Evolutionary conservation across 306 rosid genomes (phyloP).

Genomic region (Sphenostylis stenocarpa): DNA sequence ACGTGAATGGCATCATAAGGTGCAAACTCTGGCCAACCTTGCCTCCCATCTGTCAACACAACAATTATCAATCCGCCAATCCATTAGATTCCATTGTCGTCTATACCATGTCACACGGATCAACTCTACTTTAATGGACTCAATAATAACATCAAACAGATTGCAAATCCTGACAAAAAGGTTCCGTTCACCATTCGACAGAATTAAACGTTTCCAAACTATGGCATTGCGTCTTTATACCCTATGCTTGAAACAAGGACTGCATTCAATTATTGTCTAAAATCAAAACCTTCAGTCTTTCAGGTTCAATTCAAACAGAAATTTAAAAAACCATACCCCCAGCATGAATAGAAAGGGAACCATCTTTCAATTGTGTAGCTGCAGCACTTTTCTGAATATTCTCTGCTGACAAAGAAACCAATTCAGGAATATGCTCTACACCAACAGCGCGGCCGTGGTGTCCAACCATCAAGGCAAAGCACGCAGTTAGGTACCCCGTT

Average conservation of each 20-base stretch:
- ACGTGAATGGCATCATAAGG: slow-evolving; percentile 98
- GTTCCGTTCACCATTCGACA: slow-evolving; percentile 18
- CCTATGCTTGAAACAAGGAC: slow-evolving; percentile 12
- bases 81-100: neutral
- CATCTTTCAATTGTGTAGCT: slow-evolving; percentile 66
- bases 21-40: slow-evolving; percentile 82
- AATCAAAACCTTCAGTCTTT: slow-evolving; percentile 21
- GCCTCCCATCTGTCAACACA: slow-evolving; percentile 77
- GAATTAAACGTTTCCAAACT: neutral
- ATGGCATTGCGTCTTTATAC: slow-evolving; percentile 1
- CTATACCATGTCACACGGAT: neutral
- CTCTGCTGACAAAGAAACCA: slow-evolving; percentile 65
- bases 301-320: slow-evolving; percentile 18
- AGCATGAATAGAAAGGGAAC: slow-evolving; percentile 75
- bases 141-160: slow-evolving; percentile 4
- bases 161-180: neutral
- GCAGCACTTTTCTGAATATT: slow-evolving; percentile 91
- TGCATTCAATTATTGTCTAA: slow-evolving; percentile 6
- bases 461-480: slow-evolving; percentile 95
- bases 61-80: neutral
- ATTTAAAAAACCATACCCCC: slow-evolving; percentile 63
- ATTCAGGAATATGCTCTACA: slow-evolving; percentile 95
- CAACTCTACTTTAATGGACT: slow-evolving; percentile 20
- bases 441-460: slow-evolving; percentile 84
- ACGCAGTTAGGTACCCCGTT: slow-evolving; percentile 93